Base-by-base conservation (phyloP, 2,329 filamentous ascomycete genomes). In the Trichoderma simmonsii region DNA sequence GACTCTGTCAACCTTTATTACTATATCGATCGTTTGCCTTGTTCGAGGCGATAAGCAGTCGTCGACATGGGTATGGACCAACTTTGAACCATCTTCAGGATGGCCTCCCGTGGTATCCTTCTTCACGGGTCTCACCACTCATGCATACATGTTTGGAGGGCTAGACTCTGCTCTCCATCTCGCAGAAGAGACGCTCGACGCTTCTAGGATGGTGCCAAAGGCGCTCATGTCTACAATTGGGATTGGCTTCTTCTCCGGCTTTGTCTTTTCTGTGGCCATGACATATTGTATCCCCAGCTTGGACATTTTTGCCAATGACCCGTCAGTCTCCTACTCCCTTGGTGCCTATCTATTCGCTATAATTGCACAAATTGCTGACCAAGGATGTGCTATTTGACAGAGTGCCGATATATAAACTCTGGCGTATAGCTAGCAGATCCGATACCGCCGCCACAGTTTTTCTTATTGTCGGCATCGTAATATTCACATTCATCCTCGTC, bases 131-230 rank as follows among this genome's bases (percentile, higher is more conserved):
- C 76, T 84, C 6, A 75, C 81, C 14, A 81, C 80, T 30, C 78
- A 81, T 0, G 80, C 80, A 28, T 83, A 79, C 72, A 81, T 81
- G 69, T 82, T 79, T 74, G 78, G 78, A 7, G 81, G 81, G 0
- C 72, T 82, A 3, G 81, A 83, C 63, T 79, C 78, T 1, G 78
- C 80, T 14, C 76, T 82, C 15, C 81, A 83, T 73, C 74, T 83
- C 51, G 80, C 80, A 1, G 82, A 83, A 72, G 82, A 83, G 60
- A 79, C 79, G 30, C 78, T 75, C 0, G 72, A 78, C 60, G 75
- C 81, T 4, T 76, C 76, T 9, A 76, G 71, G 1, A 76, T 76
- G 3, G 78, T 82, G 3, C 81, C 81, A 0, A 75, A 75, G 51
- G 80, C 80, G 5, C 74, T 83, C 14, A 67, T 81, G 36, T 76